Base-by-base conservation (phyloP, 1,284 basidiomycete genomes). In the Trichosporon sp. region DNA sequence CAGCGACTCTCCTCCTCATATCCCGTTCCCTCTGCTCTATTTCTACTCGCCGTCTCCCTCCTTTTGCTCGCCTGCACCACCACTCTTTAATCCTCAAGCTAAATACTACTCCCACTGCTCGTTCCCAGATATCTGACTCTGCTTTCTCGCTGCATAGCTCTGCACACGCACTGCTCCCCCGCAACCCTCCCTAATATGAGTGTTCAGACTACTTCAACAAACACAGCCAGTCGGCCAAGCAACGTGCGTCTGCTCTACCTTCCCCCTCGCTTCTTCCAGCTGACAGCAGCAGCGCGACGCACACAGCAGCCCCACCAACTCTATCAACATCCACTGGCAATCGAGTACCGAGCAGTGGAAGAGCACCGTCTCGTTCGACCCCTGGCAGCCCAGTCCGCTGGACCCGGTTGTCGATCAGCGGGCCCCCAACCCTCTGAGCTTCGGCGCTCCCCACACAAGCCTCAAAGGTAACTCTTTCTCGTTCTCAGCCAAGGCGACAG, bases 321-420 rank as follows among this genome's bases (percentile, higher is more conserved):
- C 29, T n/a, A 31, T 60, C 56, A 60, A 60, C 56, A n/a, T 60
- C 56, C 56, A 60, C 2, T 60, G 56, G 56, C 27, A 60, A 60
- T 31, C 56, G 27, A 60, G 56, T 23, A 9, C 27, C 29, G 56
- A 60, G 18, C 29, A 60, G 29, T 60, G 27, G 27, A 60, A 60
- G 56, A 32, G 56, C 56, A 60, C 56, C 18, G 56, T 32, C 29
- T 31, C 27, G 15, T 60, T 60, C 56, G 56, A 60, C 56, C 56
- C 56, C 6, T 60, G 29, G 29, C 56, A 60, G 8, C 56, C 56
- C 18, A 60, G 31, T 13, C 29, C 29, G 1, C 31, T 60, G 9
- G 56, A 60, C 31, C 56, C 56, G 1, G 18, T 60, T 5, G 56
- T 60, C 56, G 15, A 60, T 7, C 56, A 60, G 18, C 56, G 29